Base-by-base conservation (phyloP, 768 basidiomycete genomes). In the Boletus sensibilis region DNA sequence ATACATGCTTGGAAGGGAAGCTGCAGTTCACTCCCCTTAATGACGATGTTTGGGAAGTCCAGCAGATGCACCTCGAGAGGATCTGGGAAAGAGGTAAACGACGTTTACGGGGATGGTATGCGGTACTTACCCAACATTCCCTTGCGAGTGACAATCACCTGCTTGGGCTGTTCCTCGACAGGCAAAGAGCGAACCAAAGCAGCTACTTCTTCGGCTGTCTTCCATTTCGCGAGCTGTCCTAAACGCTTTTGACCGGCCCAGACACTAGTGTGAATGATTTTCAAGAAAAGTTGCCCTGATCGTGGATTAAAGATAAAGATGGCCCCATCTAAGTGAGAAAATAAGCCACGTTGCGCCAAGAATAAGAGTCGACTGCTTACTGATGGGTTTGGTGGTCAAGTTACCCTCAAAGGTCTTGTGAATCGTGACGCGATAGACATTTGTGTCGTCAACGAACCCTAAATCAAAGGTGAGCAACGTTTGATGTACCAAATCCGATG, bases 201-300 rank as follows among this genome's bases (percentile, higher is more conserved):
- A 35, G 97, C 97, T 11, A 98, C 97, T 87, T 99, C 97, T 85
- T 99, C 97, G 18, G 97, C 97, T 7, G 96, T 98, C 78, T 97
- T 97, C 95, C 97, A 98, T 76, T 98, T 99, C 37, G 97, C 97
- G 48, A 98, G 82, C 74, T 99, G 97, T 55, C 97, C 97, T 47
- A 99, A 85, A 88, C 97, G 97, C 74, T 99, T 99, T 75, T 99
- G 97, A 68, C 97, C 97, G 54, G 97, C 97, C 97, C 97, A 99
- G n/a, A 98, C 97, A 67, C 95, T 98, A 3, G 97, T 99, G 72
- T 99, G 97, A 59, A 99, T 99, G 74, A 99, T 89, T 79, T 99
- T 99, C 73, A 99, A 74, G 86, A 98, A 98, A 35, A 98, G 75
- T 66, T 99, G 97, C 29, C 97, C 97, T 27, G 97, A 97, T 50